Conservation (phyloP, 2,329 filamentous ascomycete species). For the Ceratocystis cacaofunesta region DNA sequence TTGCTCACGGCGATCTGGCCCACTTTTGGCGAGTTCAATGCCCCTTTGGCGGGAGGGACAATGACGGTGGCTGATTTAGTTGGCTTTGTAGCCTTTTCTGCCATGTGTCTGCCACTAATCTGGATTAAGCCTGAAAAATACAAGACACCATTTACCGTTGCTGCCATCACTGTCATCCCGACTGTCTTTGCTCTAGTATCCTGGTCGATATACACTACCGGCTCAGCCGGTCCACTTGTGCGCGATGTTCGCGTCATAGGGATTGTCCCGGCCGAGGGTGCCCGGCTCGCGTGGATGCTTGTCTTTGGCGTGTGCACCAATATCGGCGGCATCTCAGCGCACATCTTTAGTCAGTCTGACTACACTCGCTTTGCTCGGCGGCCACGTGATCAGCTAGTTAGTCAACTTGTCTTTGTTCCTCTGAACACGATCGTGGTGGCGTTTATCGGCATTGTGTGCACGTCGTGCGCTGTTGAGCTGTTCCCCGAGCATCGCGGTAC, state of each 20-base stretch:
- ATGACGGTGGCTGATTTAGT: constrained; percentile 29
- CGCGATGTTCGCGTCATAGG: constrained; percentile 19
- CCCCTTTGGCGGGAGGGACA: constrained; percentile 23
- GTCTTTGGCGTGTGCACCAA: constrained; percentile 23
- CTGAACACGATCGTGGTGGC: constrained; percentile 24
- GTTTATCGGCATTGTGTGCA: constrained; percentile 27
- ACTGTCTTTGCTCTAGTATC: constrained; percentile 30
- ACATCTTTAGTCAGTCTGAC: constrained; percentile 23
- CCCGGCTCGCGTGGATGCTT: constrained; percentile 22
- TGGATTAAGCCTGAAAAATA: constrained; percentile 35
- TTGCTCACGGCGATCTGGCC: constrained; percentile 32
- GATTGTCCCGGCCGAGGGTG: constrained; percentile 16
- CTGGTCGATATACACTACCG: constrained; percentile 31
- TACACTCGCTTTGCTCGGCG: constrained; percentile 22
- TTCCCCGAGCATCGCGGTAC: constrained; percentile 30
- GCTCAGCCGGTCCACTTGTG: constrained; percentile 30
- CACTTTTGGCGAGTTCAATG: constrained; percentile 31
- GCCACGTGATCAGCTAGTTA: constrained; percentile 20
- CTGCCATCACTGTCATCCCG: constrained; percentile 29
- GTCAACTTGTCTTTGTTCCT: constrained; percentile 29
- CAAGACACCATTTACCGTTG: constrained; percentile 31
- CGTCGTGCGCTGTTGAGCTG: constrained; percentile 28
- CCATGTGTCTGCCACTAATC: constrained; percentile 32
- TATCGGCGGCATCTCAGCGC: constrained; percentile 22
- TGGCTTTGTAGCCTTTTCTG: constrained; percentile 25